Evolutionary conservation across 345 rosid genomes (phyloP).

Genomic region (Tarenaya hassleriana): DNA sequence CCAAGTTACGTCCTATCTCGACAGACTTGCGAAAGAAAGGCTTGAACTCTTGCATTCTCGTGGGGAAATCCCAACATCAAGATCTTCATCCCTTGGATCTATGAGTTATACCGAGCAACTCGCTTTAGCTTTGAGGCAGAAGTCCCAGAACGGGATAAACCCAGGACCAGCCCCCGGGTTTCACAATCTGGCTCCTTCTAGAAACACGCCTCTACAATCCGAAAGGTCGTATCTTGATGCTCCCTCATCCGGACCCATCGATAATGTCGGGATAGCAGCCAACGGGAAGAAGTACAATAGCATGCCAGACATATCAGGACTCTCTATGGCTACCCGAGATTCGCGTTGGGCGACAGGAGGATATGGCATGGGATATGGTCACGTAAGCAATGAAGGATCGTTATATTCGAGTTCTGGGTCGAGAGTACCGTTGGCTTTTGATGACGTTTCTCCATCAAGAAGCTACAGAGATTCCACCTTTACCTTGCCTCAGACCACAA

Average conservation of each 20-base stretch:
- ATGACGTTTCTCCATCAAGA: conserved; percentile 44
- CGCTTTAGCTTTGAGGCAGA: conserved; percentile 49
- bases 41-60: conserved; percentile 46
- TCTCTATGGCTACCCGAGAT: conserved; percentile 50
- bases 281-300: conserved; percentile 80
- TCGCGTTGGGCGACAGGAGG: conserved; percentile 37
- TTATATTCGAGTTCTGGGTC: conserved; percentile 43
- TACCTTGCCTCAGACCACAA: conserved; percentile 33
- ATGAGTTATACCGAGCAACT: conserved; percentile 50
- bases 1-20: conserved; percentile 54
- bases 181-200: conserved; percentile 46
- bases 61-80: conserved; percentile 42
- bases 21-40: conserved; percentile 48
- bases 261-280: conserved; percentile 30
- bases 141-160: conserved; percentile 50
- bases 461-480: conserved; percentile 46
- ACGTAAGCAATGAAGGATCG: conserved; percentile 42
- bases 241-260: conserved; percentile 38
- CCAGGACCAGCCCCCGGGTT: conserved; percentile 58
- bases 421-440: conserved; percentile 40
- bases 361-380: conserved; percentile 44
- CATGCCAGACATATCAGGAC: conserved; percentile 83
- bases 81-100: conserved; percentile 43
- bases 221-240: conserved; percentile 49
- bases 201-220: conserved; percentile 45